phyloP scores from a whole-genome alignment of 1,139 yeast species.

The Hansenula lynferdii region DNA sequence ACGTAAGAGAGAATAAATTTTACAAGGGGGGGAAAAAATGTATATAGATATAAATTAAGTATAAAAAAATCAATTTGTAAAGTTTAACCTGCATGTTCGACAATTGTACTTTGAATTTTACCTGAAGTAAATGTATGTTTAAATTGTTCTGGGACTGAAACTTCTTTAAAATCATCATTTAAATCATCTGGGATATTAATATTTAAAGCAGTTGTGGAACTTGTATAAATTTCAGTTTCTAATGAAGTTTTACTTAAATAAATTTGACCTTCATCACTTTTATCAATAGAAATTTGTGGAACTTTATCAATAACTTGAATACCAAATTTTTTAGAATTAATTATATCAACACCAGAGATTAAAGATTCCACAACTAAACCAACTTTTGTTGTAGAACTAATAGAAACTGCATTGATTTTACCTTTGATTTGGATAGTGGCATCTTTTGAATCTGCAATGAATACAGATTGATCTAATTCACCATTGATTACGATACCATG shows the following conservation, averaged over 20 bases:
- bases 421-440: constrained; percentile 82
- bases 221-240: constrained; percentile 74
- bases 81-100: constrained; percentile 50
- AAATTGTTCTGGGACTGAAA: constrained; percentile 86
- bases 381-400: constrained; percentile 65
- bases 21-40: not conserved
- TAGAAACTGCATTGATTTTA: constrained; percentile 82
- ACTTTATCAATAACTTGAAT: constrained; percentile 76
- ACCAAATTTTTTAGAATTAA: constrained; percentile 78
- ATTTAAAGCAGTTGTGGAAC: constrained; percentile 81
- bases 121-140: constrained; percentile 55
- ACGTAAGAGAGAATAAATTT: constrained; percentile 2
- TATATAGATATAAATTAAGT: not conserved
- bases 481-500: constrained; percentile 64
- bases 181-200: constrained; percentile 70
- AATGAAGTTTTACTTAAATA: constrained; percentile 72
- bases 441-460: constrained; percentile 75
- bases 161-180: constrained; percentile 63
- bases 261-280: constrained; percentile 79
- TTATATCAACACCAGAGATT: constrained; percentile 84
- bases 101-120: constrained; percentile 43
- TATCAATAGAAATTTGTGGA: constrained; percentile 84
- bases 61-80: not conserved
- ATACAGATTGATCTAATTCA: constrained; percentile 82
- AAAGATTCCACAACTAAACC: constrained; percentile 81